Base-by-base conservation (phyloP, 177 flowering plant species). In the Telopea speciosissima region DNA sequence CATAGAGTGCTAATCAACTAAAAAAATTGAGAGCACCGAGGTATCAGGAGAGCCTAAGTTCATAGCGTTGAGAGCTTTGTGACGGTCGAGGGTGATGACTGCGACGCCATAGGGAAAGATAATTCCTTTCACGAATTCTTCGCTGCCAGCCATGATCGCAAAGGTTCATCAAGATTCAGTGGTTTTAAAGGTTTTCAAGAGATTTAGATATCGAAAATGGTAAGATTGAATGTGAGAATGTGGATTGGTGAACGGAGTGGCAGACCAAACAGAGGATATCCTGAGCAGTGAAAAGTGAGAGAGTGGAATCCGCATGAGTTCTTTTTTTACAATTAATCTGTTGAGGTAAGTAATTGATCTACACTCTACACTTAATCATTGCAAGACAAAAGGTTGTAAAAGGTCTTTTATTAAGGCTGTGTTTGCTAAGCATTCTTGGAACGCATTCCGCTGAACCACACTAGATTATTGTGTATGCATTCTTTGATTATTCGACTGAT, bases 21-120 rank as follows among this genome's bases (percentile, higher is more conserved):
- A 19, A 24, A 59, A 49, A 49, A 49, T 49, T 0, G 19, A 49
- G 54, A 49, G 17, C 17, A 11, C 3, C 3, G 54, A 21, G 14
- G 58, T 24, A 6, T 72, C 62, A 36, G 0, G 23, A 58, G 8
- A 19, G 40, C 99, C 97, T 82, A 94, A 44, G 66, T 86, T 88
- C 97, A 94, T 94, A 80, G 97, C 98, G 73, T 92, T 94, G 80
- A 93, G 96, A 64, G 97, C 96, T 77, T 86, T 92, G 78, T 96
- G 95, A 49, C 98, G 98, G 80, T 94, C 97, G 77, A 94, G 95
- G 61, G 98, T 94, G 88, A 92, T 86, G 45, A 94, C 83, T 0
- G 93, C 97, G 73, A 92, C 85, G 70, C 98, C 98, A 72, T 89
- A 90, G 4, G 94, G 88, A 74, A 79, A 83, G 23, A 93, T 88